phyloP scores from a whole-genome alignment of 805 yeast genomes.

The Metschnikowia sp. region DNA sequence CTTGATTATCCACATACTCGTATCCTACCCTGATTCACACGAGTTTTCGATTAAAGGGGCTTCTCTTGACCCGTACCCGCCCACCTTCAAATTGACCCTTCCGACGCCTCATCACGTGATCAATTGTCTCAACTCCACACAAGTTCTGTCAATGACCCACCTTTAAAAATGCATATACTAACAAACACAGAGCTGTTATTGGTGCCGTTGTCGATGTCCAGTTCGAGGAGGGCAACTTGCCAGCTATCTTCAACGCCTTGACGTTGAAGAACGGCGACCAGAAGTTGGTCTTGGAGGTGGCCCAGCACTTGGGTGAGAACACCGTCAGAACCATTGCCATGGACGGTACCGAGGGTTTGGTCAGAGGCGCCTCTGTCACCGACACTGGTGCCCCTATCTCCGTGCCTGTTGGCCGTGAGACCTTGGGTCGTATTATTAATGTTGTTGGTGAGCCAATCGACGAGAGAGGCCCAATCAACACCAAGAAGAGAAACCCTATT shows the following conservation, averaged over 20 bases:
- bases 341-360: slow-evolving; percentile 99
- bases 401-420: slow-evolving; percentile 99
- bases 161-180: slow-evolving; percentile 23
- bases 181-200: slow-evolving; percentile 76
- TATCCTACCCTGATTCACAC: too few species aligned
- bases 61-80: too few species aligned
- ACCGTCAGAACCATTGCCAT: slow-evolving; percentile 99
- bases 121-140: too few species aligned
- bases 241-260: slow-evolving; percentile 96
- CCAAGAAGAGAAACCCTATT: slow-evolving; percentile 92
- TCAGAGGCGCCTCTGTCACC: slow-evolving; percentile 86
- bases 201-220: slow-evolving; percentile 99
- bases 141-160: background rate
- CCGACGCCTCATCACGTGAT: too few species aligned
- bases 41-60: too few species aligned
- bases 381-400: slow-evolving; percentile 99
- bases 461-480: slow-evolving; percentile 97
- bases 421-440: slow-evolving; percentile 97
- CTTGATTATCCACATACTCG: too few species aligned
- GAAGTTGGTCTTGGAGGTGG: slow-evolving; percentile 94
- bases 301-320: slow-evolving; percentile 99
- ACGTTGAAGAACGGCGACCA: slow-evolving; percentile 74
- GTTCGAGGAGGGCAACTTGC: slow-evolving; percentile 95
- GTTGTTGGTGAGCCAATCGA: slow-evolving; percentile 99
- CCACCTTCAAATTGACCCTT: too few species aligned